These are phyloP conservation scores for Exophiala bonariae DNA, from an alignment of 2,329 filamentous ascomycete species.

Conservation along the genomic window DNA sequence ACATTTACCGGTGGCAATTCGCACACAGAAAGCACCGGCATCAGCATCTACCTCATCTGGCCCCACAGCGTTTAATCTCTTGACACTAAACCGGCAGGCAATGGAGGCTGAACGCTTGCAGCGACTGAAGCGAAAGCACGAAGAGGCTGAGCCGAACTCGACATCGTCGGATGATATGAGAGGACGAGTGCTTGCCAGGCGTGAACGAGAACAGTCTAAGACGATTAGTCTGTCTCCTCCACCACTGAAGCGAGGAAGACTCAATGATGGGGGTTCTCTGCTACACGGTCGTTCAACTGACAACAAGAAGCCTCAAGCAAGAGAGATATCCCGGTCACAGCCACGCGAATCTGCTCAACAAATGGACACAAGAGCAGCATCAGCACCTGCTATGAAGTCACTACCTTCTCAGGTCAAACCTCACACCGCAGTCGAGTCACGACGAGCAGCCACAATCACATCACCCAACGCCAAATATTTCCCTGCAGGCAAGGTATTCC, in stretches of 20 bases:
- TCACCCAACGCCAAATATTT: constrained; percentile 41
- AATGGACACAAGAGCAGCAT: constrained; percentile 27
- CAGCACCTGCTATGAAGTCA: constrained; percentile 6
- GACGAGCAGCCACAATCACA: constrained; percentile 12
- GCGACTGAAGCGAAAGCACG: constrained; percentile 64
- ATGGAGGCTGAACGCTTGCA: constrained; percentile 85
- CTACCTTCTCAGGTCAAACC: too few relatives aligned
- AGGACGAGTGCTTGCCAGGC: constrained; percentile 34
- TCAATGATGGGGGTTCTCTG: not conserved
- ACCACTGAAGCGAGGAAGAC: constrained; percentile 23
- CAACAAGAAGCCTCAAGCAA: not conserved
- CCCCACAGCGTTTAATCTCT: constrained; percentile 30
- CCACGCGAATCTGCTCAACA: not conserved
- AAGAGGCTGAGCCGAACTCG: constrained; percentile 29
- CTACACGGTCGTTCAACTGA: not conserved
- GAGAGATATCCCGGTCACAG: not conserved
- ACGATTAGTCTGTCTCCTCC: constrained; percentile 20
- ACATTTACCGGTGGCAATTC: not conserved
- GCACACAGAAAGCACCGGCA: not conserved
- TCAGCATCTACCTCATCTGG: not conserved
- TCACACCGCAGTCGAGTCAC: not conserved
- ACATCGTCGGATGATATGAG: not conserved
- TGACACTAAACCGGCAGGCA: constrained; percentile 69
- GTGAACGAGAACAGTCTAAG: constrained; percentile 9
- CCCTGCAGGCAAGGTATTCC: constrained; percentile 69